A percentile compares a stretch with the other conserved stretches of the same genome.
Conservation (phyloP, 257 asterid genomes). For the Fraxinus americana region DNA sequence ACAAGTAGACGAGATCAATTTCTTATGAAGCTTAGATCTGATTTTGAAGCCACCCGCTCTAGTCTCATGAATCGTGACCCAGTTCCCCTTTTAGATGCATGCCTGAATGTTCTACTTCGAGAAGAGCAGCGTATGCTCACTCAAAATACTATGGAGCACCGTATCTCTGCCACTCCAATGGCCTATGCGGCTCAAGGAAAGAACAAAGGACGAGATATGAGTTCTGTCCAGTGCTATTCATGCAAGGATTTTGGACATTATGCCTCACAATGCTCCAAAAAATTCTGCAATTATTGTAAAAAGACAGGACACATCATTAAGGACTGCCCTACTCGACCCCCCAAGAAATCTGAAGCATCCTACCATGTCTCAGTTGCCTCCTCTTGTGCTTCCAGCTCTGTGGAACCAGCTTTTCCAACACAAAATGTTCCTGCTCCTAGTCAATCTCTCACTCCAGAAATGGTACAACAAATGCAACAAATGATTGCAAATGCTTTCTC, state of each 20-base stretch:
- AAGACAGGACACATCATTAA: conserved; percentile 2
- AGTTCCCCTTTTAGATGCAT: too few relatives aligned
- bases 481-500: not conserved
- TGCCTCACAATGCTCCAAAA: not conserved
- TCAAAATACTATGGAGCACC: not conserved
- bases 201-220: not conserved
- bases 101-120: not conserved
- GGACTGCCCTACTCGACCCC: too few relatives aligned
- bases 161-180: not conserved
- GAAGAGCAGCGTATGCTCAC: not conserved
- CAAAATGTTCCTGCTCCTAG: too few relatives aligned
- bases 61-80: too few relatives aligned
- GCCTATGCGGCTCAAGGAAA: not conserved
- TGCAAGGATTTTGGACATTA: not conserved
- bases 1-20: too few relatives aligned
- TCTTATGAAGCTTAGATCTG: too few relatives aligned
- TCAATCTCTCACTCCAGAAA: not conserved
- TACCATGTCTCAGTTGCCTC: not conserved
- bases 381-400: not conserved
- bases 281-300: conserved; percentile 2
- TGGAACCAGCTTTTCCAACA: too few relatives aligned
- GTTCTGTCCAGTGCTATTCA: not conserved
- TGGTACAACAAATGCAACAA: not conserved
- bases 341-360: not conserved
- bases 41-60: too few relatives aligned